These are phyloP conservation scores for Fomitopsis palustris DNA, from an alignment of 1,284 basidiomycete genomes.

Conservation along the genomic window DNA sequence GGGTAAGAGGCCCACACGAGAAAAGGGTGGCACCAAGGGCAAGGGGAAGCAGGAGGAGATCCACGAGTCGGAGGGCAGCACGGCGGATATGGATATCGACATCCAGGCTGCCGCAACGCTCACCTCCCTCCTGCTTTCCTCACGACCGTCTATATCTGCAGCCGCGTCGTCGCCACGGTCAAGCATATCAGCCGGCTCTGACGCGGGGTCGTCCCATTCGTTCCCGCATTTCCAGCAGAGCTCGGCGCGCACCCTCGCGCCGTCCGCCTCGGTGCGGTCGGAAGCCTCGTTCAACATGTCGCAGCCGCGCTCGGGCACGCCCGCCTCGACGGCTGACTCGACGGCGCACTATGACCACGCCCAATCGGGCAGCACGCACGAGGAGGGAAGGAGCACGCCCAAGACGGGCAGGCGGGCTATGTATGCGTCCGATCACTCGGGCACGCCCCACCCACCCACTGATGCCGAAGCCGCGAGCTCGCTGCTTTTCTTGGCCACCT, in stretches of 20 bases:
- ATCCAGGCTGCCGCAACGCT: slow-evolving; percentile 79
- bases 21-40: slow-evolving; percentile 40
- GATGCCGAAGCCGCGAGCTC: slow-evolving; percentile 79
- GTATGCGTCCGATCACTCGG: slow-evolving; percentile 18
- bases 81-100: slow-evolving; percentile 57
- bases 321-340: slow-evolving; percentile 18
- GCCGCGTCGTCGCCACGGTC: slow-evolving; percentile 63
- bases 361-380: slow-evolving; percentile 20
- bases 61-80: slow-evolving; percentile 23
- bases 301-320: slow-evolving; percentile 27
- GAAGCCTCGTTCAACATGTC: slow-evolving; percentile 28
- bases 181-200: slow-evolving; percentile 55
- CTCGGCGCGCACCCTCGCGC: slow-evolving; percentile 44
- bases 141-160: slow-evolving; percentile 54
- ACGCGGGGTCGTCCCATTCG: slow-evolving; percentile 49
- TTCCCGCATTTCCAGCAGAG: slow-evolving; percentile 62
- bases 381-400: slow-evolving; percentile 21
- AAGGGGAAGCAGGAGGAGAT: slow-evolving; percentile 41
- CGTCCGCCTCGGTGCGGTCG: slow-evolving; percentile 29
- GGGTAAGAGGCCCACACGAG: slow-evolving; percentile 22
- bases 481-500: slow-evolving; percentile 77
- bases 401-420: slow-evolving; percentile 23
- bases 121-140: slow-evolving; percentile 63
- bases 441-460: slow-evolving; percentile 37
- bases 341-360: slow-evolving; percentile 15